These are phyloP conservation scores for Leccinum arenicola DNA, from an alignment of 768 basidiomycete species.

Conservation along the genomic window DNA sequence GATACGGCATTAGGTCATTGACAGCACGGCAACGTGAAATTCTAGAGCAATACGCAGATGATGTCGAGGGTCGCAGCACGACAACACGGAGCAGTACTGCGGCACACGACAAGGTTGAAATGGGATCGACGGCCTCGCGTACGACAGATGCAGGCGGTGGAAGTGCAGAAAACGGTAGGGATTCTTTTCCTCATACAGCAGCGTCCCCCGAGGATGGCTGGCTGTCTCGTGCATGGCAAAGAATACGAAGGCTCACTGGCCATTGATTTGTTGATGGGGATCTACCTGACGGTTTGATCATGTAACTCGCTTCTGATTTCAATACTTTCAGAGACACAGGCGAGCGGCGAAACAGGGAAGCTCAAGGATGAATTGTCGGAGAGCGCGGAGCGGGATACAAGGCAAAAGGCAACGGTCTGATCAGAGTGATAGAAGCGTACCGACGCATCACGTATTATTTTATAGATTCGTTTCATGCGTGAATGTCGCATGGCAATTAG, in stretches of 20 bases:
- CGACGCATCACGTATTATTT: slow-evolving; percentile 15
- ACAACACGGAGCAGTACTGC: slow-evolving; percentile 10
- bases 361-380: slow-evolving; percentile 32
- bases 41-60: slow-evolving; percentile 86
- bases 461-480: slow-evolving; percentile 16
- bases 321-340: slow-evolving; percentile 24
- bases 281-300: slow-evolving; percentile 28
- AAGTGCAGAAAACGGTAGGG: slow-evolving; percentile 64
- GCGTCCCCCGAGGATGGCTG: slow-evolving; percentile 57
- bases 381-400: slow-evolving; percentile 44
- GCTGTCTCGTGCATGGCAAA: slow-evolving; percentile 68
- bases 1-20: slow-evolving; percentile 56
- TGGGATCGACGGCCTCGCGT: slow-evolving; percentile 15
- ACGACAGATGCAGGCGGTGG: slow-evolving; percentile 22
- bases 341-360: slow-evolving; percentile 23
- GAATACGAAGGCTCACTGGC: slow-evolving; percentile 66
- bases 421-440: slow-evolving; percentile 32
- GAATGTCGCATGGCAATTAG: slow-evolving; percentile 17
- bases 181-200: slow-evolving; percentile 57
- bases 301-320: slow-evolving; percentile 29
- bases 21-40: slow-evolving; percentile 83
- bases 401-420: slow-evolving; percentile 49
- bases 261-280: slow-evolving; percentile 60
- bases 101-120: slow-evolving; percentile 18
- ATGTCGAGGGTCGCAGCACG: slow-evolving; percentile 70